phyloP scores from a whole-genome alignment of 2,329 filamentous ascomycete genomes.

The Cladophialophora exuberans region DNA sequence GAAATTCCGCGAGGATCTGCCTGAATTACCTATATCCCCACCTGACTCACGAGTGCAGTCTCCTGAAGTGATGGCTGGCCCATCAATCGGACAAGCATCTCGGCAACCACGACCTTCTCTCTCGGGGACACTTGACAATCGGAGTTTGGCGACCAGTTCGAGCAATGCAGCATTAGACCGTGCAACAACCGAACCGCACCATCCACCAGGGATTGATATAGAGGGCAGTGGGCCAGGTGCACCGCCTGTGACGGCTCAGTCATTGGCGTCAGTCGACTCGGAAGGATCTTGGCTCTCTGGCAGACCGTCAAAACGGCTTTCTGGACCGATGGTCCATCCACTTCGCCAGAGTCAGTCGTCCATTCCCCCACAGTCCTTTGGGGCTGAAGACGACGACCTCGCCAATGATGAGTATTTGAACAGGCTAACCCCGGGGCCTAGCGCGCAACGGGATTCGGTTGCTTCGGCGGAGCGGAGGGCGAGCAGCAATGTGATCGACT shows the following conservation, averaged over 20 bases:
- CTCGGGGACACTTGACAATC: constrained; percentile 31
- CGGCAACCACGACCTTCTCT: constrained; percentile 25
- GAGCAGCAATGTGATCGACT: constrained; percentile 57
- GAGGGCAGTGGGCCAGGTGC: constrained; percentile 17
- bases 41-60: constrained; percentile 81
- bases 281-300: constrained; percentile 96
- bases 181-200: constrained; percentile 7
- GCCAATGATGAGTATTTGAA: constrained; percentile 77
- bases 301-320: constrained; percentile 57
- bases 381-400: constrained; percentile 59
- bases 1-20: constrained; percentile 88
- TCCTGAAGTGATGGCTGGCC: constrained; percentile 59
- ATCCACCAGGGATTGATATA: constrained; percentile 21
- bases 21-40: constrained; percentile 82
- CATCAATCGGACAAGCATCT: constrained; percentile 8
- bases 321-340: constrained; percentile 48
- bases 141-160: constrained; percentile 36
- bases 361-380: constrained; percentile 38
- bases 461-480: constrained; percentile 39
- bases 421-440: constrained; percentile 53
- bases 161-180: constrained; percentile 29
- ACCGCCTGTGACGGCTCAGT: constrained; percentile 65
- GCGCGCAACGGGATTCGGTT: constrained; percentile 44
- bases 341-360: constrained; percentile 54
- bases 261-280: constrained; percentile 90